These are phyloP conservation scores for Cucumis hystrix DNA, from an alignment of 306 rosid genomes.

Conservation along the genomic window DNA sequence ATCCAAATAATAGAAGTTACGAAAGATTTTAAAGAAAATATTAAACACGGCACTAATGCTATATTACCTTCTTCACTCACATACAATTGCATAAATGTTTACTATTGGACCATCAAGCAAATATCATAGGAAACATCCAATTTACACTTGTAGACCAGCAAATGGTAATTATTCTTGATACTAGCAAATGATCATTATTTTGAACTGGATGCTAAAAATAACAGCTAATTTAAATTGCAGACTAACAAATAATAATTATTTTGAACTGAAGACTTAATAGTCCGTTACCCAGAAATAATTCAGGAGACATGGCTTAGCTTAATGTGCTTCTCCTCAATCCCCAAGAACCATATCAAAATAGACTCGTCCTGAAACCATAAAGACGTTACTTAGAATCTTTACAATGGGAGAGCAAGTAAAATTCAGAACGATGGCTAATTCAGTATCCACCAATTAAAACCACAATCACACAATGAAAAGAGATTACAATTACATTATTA, in stretches of 20 bases:
- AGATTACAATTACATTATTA: background rate
- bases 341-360: conserved; percentile 91
- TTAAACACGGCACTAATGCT: background rate
- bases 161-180: too few species aligned
- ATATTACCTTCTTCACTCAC: background rate
- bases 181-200: background rate
- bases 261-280: conserved; percentile 47
- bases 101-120: background rate
- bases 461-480: background rate
- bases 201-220: background rate
- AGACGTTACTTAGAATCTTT: conserved; percentile 13
- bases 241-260: conserved; percentile 5
- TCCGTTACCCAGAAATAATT: conserved; percentile 96
- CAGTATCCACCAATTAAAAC: background rate
- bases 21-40: conserved; percentile 4
- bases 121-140: background rate
- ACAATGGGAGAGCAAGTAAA: background rate
- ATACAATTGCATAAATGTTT: conserved; percentile 4
- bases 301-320: conserved; percentile 84
- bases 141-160: background rate
- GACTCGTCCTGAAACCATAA: conserved; percentile 79
- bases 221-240: conserved; percentile 3
- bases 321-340: conserved; percentile 89
- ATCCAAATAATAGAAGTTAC: background rate
- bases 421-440: background rate